Percentiles rank a stretch among this genome's conserved stretches.
Conservation (phyloP, 139 green algal species). For the Volvox reticuliferus region DNA sequence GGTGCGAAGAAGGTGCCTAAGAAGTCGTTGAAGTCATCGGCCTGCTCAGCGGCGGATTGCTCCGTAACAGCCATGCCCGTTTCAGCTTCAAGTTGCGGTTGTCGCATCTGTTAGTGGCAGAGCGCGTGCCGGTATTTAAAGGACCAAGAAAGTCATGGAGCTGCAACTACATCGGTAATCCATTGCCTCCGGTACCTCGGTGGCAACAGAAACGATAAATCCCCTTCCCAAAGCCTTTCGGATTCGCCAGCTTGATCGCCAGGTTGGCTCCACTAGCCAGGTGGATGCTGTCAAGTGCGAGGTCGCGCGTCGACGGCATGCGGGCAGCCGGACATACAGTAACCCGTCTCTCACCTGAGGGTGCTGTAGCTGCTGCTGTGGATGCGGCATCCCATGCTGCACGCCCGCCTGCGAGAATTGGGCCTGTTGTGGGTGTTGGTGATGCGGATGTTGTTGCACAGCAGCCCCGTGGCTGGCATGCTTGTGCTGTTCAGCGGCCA, state of each 20-base stretch:
- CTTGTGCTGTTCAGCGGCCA: background rate
- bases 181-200: no score
- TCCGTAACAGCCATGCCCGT: background rate
- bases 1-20: background rate
- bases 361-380: background rate
- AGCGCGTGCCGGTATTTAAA: no score
- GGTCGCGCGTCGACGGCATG: no score
- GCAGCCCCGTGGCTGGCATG: no score
- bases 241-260: no score
- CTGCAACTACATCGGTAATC: no score
- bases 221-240: no score
- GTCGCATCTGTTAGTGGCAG: background rate
- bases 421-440: constrained; percentile 1
- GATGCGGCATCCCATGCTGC: background rate
- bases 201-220: no score
- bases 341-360: background rate
- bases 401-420: background rate
- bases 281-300: no score
- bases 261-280: no score
- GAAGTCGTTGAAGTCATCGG: constrained; percentile 20
- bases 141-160: no score
- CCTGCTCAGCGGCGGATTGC: background rate
- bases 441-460: constrained; percentile 5
- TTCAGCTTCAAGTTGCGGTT: background rate
- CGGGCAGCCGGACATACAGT: background rate